phyloP scores from a whole-genome alignment of 1,139 yeast genomes.

The Suhomyces anneliseae region DNA sequence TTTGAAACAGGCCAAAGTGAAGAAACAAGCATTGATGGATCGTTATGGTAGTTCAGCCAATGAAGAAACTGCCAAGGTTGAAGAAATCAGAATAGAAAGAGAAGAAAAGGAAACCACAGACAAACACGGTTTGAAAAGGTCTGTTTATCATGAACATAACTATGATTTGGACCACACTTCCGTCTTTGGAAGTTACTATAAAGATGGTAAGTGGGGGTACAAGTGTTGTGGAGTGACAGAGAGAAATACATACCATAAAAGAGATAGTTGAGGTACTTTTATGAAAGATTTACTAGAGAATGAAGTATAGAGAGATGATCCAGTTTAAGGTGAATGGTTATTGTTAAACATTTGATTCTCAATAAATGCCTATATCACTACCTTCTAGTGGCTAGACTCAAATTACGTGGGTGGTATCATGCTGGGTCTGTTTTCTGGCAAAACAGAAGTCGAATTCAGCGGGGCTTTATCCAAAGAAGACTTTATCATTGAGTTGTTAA shows the following conservation, averaged over 20 bases:
- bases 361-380: too few species aligned
- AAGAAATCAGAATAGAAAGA: background rate
- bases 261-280: background rate
- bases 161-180: constrained; percentile 38
- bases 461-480: too few species aligned
- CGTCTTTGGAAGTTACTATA: constrained; percentile 51
- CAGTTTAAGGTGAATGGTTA: too few species aligned
- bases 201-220: constrained; percentile 51
- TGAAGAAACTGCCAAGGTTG: background rate
- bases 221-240: constrained; percentile 38
- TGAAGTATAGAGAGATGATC: too few species aligned
- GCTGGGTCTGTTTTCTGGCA: background rate
- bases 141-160: constrained; percentile 40
- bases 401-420: too few species aligned
- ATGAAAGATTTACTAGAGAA: too few species aligned
- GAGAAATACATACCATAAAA: background rate
- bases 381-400: too few species aligned
- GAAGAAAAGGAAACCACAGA: constrained; percentile 3
- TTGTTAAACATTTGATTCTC: too few species aligned
- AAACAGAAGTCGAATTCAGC: too few species aligned
- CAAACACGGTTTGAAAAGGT: constrained; percentile 13
- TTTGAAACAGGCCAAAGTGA: constrained; percentile 26
- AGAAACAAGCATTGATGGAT: constrained; percentile 34
- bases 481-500: too few species aligned
- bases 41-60: constrained; percentile 19